phyloP scores from a whole-genome alignment of 176 grass and related monocot species.

The Chrysopogon serrulatus region DNA sequence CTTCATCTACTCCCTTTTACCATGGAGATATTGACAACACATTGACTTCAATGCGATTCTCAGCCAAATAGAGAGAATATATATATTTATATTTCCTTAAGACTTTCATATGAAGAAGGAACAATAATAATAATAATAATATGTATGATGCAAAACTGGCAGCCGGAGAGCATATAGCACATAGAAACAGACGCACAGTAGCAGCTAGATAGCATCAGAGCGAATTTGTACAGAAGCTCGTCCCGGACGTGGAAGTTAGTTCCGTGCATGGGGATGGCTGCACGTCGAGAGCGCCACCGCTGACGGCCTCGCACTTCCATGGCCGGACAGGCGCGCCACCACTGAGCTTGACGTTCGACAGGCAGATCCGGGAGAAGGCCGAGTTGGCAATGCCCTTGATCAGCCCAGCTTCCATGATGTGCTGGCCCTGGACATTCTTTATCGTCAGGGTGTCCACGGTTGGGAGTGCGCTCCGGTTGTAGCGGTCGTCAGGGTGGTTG shows the following conservation, averaged over 20 bases:
- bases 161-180: not conserved
- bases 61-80: too few species aligned
- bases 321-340: not conserved
- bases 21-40: too few species aligned
- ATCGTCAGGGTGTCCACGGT: slow-evolving; percentile 53
- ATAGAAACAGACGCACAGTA: not conserved
- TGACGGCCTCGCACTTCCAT: slow-evolving; percentile 76
- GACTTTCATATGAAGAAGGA: too few species aligned
- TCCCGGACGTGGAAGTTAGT: slow-evolving; percentile 51
- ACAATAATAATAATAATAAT: too few species aligned
- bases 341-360: slow-evolving; percentile 63
- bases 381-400: slow-evolving; percentile 74
- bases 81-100: too few species aligned
- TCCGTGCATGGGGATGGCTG: slow-evolving; percentile 68
- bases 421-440: slow-evolving; percentile 73
- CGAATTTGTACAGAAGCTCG: slow-evolving; percentile 57
- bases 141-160: too few species aligned
- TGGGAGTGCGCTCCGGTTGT: slow-evolving; percentile 60
- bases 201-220: slow-evolving; percentile 25
- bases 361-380: slow-evolving; percentile 69
- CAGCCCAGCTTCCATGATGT: slow-evolving; percentile 67
- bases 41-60: too few species aligned
- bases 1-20: too few species aligned
- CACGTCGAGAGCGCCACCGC: slow-evolving; percentile 60
- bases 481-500: slow-evolving; percentile 63